phyloP scores from a whole-genome alignment of 2,329 filamentous ascomycete species.

The Blumeria graminis region DNA sequence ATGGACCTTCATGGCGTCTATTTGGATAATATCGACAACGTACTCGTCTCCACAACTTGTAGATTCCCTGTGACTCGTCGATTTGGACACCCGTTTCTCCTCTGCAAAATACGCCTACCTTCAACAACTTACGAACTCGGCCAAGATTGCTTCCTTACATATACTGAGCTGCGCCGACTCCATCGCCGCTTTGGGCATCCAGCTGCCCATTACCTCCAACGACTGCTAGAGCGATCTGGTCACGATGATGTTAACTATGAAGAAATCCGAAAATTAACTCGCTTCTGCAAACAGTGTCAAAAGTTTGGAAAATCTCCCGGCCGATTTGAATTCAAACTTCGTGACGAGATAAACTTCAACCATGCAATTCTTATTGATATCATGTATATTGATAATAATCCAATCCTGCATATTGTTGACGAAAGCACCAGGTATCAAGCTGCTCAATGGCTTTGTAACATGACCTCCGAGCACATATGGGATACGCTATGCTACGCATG shows the following conservation, averaged over 20 bases:
- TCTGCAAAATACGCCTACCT: neutral
- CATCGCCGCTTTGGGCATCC: neutral
- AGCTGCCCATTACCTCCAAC: neutral
- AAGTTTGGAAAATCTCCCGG: neutral
- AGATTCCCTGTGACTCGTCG: too few relatives aligned
- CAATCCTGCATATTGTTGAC: neutral
- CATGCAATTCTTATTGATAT: neutral
- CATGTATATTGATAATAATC: neutral
- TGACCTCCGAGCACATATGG: neutral
- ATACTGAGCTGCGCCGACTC: neutral
- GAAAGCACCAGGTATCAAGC: neutral
- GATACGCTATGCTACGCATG: neutral
- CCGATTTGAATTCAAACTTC: neutral
- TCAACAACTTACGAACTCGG: neutral
- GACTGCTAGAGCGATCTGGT: neutral
- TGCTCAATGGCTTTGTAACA: neutral
- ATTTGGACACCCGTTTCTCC: neutral
- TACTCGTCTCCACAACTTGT: too few relatives aligned
- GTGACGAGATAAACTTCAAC: neutral
- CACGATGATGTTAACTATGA: neutral
- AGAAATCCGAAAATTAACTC: neutral
- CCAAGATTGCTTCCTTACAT: neutral
- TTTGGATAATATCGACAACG: neutral
- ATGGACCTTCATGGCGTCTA: neutral
- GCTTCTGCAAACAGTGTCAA: neutral